Conservation (phyloP, 768 basidiomycete species). For the Auriculariales sp. region DNA sequence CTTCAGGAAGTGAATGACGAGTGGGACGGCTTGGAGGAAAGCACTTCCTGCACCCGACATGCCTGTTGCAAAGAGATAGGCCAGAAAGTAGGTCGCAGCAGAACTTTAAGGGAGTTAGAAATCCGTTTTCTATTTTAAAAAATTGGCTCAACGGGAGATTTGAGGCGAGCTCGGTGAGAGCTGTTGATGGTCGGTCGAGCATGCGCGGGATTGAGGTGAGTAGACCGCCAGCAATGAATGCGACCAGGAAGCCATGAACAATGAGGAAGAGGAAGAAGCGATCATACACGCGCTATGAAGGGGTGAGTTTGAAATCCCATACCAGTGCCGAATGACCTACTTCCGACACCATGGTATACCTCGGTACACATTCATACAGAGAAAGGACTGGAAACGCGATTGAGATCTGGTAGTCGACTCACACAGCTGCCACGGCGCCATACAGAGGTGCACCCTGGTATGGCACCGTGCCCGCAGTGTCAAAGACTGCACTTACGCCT, state of each 20-base stretch:
- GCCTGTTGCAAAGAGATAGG: conserved; percentile 30
- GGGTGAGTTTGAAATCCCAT: too few species aligned
- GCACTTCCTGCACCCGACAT: conserved; percentile 36
- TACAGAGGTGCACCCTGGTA: too few species aligned
- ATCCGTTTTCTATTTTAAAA: too few species aligned
- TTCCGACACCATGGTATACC: conserved; percentile 50
- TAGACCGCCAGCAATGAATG: conserved; percentile 48
- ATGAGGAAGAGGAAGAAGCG: conserved; percentile 58
- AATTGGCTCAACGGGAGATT: too few species aligned
- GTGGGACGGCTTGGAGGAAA: conserved; percentile 36
- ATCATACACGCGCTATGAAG: conserved; percentile 55
- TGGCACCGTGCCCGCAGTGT: too few species aligned
- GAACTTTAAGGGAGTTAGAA: too few species aligned
- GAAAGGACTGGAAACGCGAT: neutral
- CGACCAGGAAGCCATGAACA: conserved; percentile 60
- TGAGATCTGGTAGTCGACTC: too few species aligned
- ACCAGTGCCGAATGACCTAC: too few species aligned
- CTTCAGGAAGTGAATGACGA: conserved; percentile 44
- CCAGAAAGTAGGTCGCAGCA: neutral
- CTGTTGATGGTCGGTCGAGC: conserved; percentile 26
- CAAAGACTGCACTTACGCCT: conserved; percentile 40
- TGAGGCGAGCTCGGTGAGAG: conserved; percentile 28
- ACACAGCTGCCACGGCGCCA: too few species aligned
- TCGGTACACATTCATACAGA: conserved; percentile 51
- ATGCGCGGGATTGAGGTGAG: conserved; percentile 24